Percentiles rank a stretch among this genome's conserved stretches.
These are phyloP conservation scores for Phytophthora ramorum DNA, from an alignment of 352 stramenopile species.

Conservation along the genomic window DNA sequence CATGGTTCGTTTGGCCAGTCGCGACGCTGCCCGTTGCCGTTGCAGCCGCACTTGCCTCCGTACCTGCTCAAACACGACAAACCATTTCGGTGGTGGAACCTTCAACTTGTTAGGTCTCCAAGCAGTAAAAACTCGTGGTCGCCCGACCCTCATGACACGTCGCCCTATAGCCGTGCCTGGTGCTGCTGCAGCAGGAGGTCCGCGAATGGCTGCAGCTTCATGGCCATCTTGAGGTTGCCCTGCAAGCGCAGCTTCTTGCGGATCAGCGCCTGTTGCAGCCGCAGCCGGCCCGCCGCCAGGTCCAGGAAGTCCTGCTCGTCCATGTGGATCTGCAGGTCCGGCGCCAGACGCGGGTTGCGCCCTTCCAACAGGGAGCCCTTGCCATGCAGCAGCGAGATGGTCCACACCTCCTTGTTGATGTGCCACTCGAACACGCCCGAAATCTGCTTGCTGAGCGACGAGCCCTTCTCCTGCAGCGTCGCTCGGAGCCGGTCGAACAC, in stretches of 20 bases:
- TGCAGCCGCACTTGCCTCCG: background rate
- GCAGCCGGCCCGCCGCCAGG: slow-evolving; percentile 61
- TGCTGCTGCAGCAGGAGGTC: slow-evolving; percentile 60
- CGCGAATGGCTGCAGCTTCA: slow-evolving; percentile 74
- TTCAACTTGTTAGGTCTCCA: slow-evolving; percentile 13
- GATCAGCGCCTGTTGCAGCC: slow-evolving; percentile 68
- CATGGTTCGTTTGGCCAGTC: background rate
- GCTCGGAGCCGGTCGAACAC: slow-evolving; percentile 62
- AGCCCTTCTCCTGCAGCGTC: slow-evolving; percentile 50
- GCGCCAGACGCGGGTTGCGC: slow-evolving; percentile 50
- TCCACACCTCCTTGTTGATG: slow-evolving; percentile 78
- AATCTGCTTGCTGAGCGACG: slow-evolving; percentile 63
- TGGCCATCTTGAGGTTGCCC: slow-evolving; percentile 77
- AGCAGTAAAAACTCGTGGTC: slow-evolving; percentile 2
- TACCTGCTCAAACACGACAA: background rate
- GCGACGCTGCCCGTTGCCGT: background rate
- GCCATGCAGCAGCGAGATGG: slow-evolving; percentile 62
- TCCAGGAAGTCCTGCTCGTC: slow-evolving; percentile 76
- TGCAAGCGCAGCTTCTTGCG: slow-evolving; percentile 69
- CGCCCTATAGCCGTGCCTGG: slow-evolving; percentile 37
- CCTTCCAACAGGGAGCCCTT: slow-evolving; percentile 58
- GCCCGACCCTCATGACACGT: slow-evolving; percentile 2
- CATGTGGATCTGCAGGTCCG: slow-evolving; percentile 69
- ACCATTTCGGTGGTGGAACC: slow-evolving; percentile 10
- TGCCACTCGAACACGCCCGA: slow-evolving; percentile 70